Percentiles rank a stretch among this genome's conserved stretches.
These are phyloP conservation scores for Kwoniella europaea DNA, from an alignment of 768 basidiomycete species.

Conservation along the genomic window DNA sequence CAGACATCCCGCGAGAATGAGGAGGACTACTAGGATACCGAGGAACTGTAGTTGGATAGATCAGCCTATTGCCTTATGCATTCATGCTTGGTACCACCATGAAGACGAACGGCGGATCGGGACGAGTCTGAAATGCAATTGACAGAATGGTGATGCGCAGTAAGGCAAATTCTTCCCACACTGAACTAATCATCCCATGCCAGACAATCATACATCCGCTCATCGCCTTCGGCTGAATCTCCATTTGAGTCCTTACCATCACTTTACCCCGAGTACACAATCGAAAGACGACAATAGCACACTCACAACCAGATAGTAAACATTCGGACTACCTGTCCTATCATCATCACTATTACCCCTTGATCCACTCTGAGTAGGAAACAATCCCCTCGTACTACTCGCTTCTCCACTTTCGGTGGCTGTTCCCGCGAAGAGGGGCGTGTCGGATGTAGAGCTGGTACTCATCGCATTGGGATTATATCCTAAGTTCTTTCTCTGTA, in stretches of 20 bases:
- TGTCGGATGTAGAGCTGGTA: slow-evolving; percentile 8
- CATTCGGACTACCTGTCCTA: slow-evolving; percentile 30
- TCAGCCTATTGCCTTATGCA: neutral
- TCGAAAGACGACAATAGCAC: neutral
- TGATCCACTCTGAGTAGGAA: slow-evolving; percentile 34
- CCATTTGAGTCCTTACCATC: neutral
- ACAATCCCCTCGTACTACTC: slow-evolving; percentile 22
- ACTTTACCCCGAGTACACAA: neutral
- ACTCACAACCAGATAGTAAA: slow-evolving; percentile 53
- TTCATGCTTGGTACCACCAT: too few relatives aligned
- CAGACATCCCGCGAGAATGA: slow-evolving; percentile 41
- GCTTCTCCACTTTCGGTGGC: neutral
- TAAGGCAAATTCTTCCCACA: too few relatives aligned
- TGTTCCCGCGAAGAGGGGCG: slow-evolving; percentile 10
- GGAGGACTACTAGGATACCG: slow-evolving; percentile 44
- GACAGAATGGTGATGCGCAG: too few relatives aligned
- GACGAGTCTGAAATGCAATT: too few relatives aligned
- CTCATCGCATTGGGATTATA: slow-evolving; percentile 22
- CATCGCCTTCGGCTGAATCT: too few relatives aligned
- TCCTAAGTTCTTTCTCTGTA: slow-evolving; percentile 11
- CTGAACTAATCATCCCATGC: too few relatives aligned
- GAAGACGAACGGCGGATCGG: too few relatives aligned
- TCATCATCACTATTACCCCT: slow-evolving; percentile 2
- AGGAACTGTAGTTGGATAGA: slow-evolving; percentile 37
- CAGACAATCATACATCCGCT: too few relatives aligned